Evolutionary conservation across 108 stramenopile species (phyloP).

Genomic region (Epithemia pelagica): DNA sequence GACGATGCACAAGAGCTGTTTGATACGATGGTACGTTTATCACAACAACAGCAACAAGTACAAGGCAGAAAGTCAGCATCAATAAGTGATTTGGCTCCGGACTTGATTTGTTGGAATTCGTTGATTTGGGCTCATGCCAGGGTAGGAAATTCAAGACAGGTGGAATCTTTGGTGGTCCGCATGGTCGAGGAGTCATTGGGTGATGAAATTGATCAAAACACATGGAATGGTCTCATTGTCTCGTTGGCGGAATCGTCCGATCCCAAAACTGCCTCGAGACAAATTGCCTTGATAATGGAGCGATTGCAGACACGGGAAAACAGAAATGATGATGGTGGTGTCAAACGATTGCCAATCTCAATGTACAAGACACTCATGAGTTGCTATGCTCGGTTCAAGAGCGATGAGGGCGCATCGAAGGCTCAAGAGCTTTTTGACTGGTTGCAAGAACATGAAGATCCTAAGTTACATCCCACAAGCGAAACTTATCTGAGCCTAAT

Average conservation of each 20-base stretch:
- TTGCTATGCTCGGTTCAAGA: not conserved
- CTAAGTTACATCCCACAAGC: not conserved
- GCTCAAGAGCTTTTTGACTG: not conserved
- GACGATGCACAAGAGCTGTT: not conserved
- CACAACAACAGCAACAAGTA: not conserved
- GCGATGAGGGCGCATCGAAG: not conserved
- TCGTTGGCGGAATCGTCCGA: not conserved
- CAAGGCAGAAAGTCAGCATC: not conserved
- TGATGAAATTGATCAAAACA: not conserved
- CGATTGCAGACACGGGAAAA: not conserved
- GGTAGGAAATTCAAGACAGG: not conserved
- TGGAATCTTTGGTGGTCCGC: not conserved
- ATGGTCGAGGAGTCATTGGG: not conserved
- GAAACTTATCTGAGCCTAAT: not conserved
- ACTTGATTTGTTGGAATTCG: not conserved
- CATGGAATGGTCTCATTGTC: not conserved
- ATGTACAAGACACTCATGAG: not conserved
- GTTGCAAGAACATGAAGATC: not conserved
- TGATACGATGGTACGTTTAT: not conserved
- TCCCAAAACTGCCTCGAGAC: not conserved
- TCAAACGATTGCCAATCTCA: not conserved
- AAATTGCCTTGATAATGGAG: not conserved
- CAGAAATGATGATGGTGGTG: not conserved
- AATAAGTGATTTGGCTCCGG: not conserved
- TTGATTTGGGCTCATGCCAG: not conserved